Evolutionary conservation across 176 grass and related monocot species (phyloP).

Genomic region (Guadua angustifolia): DNA sequence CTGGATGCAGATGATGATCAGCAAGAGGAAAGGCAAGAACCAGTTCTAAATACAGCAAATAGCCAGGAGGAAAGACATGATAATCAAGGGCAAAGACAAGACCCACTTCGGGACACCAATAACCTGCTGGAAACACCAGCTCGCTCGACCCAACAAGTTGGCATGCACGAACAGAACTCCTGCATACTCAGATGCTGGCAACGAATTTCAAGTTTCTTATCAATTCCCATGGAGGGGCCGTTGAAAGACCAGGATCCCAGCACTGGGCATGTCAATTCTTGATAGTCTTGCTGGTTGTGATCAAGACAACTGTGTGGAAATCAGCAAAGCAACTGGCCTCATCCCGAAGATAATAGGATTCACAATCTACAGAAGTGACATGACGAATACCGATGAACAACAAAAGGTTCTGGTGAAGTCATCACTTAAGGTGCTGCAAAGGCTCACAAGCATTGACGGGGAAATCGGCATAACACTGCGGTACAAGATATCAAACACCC

Average conservation of each 20-base stretch:
- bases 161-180: not conserved
- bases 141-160: not conserved
- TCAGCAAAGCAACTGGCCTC: not conserved
- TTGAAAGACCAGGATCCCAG: not conserved
- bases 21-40: not conserved
- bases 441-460: not conserved
- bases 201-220: not conserved
- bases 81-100: no score
- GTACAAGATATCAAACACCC: not conserved
- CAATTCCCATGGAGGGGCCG: not conserved
- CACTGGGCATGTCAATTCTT: constrained; percentile 17
- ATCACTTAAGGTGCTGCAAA: constrained; percentile 10
- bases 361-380: not conserved
- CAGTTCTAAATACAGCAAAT: no score
- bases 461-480: not conserved
- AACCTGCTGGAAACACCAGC: not conserved
- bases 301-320: constrained; percentile 6
- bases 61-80: no score
- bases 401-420: not conserved
- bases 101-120: not conserved
- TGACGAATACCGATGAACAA: not conserved
- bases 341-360: constrained; percentile 28
- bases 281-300: not conserved
- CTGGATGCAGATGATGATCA: not conserved
- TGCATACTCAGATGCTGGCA: not conserved